Evolutionary conservation across 495 filamentous ascomycete species (phyloP).

Genomic region (Penicillium diatomitis): DNA sequence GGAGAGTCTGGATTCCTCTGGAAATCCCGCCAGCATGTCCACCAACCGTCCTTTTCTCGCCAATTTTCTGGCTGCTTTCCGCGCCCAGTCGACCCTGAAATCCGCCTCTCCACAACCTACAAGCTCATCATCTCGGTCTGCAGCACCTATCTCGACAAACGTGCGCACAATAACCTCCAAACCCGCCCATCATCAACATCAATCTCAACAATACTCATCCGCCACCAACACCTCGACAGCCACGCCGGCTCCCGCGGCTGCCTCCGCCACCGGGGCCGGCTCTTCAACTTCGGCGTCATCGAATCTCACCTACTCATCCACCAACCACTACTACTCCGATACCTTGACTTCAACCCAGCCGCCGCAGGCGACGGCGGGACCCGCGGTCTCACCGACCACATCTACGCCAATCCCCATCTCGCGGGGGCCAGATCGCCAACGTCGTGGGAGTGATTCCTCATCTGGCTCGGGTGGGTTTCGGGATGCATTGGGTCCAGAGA

Average conservation of each 20-base stretch:
- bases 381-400: slow-evolving; percentile 13
- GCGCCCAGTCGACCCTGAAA: slow-evolving; percentile 48
- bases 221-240: slow-evolving; percentile 6
- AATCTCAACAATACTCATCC: slow-evolving; percentile 3
- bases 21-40: slow-evolving; percentile 24
- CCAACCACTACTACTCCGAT: slow-evolving; percentile 10
- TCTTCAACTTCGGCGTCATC: slow-evolving; percentile 11
- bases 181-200: slow-evolving; percentile 10
- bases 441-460: slow-evolving; percentile 64
- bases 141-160: slow-evolving; percentile 29
- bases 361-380: background rate
- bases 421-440: slow-evolving; percentile 27
- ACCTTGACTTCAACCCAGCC: slow-evolving; percentile 13
- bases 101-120: slow-evolving; percentile 24
- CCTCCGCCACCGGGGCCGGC: slow-evolving; percentile 11
- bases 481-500: slow-evolving; percentile 66
- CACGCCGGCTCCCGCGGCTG: slow-evolving; percentile 8
- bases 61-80: slow-evolving; percentile 80
- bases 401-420: slow-evolving; percentile 33
- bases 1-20: too few relatives aligned
- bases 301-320: slow-evolving; percentile 5
- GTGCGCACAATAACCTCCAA: slow-evolving; percentile 38
- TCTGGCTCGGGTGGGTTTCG: slow-evolving; percentile 68
- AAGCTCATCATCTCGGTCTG: slow-evolving; percentile 20
- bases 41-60: slow-evolving; percentile 78